Conservation (phyloP, 441 rosid species). For the Croton laevigatus region DNA sequence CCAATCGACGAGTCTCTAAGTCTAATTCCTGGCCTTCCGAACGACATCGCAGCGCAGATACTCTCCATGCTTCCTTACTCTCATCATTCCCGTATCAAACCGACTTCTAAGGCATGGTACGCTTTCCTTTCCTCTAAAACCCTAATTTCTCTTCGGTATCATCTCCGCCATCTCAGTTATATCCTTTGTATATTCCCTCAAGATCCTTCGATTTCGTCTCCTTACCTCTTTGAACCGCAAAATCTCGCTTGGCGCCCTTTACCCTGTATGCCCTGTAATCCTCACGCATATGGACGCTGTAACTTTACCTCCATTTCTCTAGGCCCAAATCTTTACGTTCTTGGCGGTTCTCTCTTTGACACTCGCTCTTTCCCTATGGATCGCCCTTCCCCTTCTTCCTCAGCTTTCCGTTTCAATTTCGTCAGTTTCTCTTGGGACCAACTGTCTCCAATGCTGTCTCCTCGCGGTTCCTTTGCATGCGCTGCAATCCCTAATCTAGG, state of each 20-base stretch:
- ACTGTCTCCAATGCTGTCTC: constrained; percentile 73
- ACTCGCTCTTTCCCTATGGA: constrained; percentile 80
- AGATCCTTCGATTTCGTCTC: constrained; percentile 74
- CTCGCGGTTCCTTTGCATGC: constrained; percentile 92
- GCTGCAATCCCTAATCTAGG: constrained; percentile 41
- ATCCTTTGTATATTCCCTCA: constrained; percentile 82
- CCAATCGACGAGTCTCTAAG: constrained; percentile 31
- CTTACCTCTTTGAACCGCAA: constrained; percentile 71
- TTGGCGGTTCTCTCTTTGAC: constrained; percentile 87
- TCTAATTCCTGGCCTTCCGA: constrained; percentile 73
- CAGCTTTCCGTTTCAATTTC: constrained; percentile 64
- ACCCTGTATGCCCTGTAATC: constrained; percentile 78
- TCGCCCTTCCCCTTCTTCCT: constrained; percentile 63
- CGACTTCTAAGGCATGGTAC: constrained; percentile 69
- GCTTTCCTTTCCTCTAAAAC: constrained; percentile 66
- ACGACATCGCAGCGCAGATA: constrained; percentile 58
- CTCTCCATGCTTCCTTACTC: constrained; percentile 68
- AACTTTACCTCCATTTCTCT: constrained; percentile 71
- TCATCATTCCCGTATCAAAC: constrained; percentile 70
- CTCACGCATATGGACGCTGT: constrained; percentile 75
- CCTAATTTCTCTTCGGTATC: constrained; percentile 56
- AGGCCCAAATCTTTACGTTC: constrained; percentile 60
- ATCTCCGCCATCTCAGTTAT: constrained; percentile 36
- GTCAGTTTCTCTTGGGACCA: constrained; percentile 53
- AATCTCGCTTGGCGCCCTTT: constrained; percentile 69